phyloP scores from a whole-genome alignment of 805 yeast genomes.

The Schwanniomyces yamadae region DNA sequence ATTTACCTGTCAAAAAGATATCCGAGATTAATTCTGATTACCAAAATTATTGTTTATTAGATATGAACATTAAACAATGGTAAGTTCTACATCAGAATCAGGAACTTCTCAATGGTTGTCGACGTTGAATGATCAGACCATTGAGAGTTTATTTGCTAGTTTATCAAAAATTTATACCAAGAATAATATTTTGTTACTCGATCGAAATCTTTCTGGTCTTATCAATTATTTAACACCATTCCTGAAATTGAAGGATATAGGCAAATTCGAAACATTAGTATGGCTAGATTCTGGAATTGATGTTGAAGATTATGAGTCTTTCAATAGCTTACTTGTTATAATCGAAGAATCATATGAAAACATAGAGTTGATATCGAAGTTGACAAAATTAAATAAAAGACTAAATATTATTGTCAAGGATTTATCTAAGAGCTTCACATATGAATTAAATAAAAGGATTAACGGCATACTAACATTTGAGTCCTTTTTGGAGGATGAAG shows the following conservation, averaged over 20 bases:
- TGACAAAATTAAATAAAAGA: constrained; percentile 5
- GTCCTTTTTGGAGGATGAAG: constrained; percentile 4
- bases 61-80: too few relatives aligned
- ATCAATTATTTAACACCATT: constrained; percentile 58
- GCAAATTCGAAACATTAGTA: constrained; percentile 47
- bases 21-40: too few relatives aligned
- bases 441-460: constrained; percentile 27
- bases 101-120: background rate
- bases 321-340: constrained; percentile 18
- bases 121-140: constrained; percentile 17
- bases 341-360: constrained; percentile 12
- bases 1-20: too few relatives aligned
- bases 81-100: too few relatives aligned
- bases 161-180: constrained; percentile 23
- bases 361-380: constrained; percentile 14
- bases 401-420: constrained; percentile 36
- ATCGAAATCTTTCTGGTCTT: constrained; percentile 45
- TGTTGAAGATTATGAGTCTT: constrained; percentile 11
- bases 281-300: constrained; percentile 39
- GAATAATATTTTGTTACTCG: constrained; percentile 40
- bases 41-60: too few relatives aligned
- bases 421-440: constrained; percentile 30
- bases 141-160: constrained; percentile 18
- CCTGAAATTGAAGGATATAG: constrained; percentile 48
- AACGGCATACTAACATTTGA: constrained; percentile 13